phyloP scores from a whole-genome alignment of 2,329 filamentous ascomycete species.

The Elsinoe necatrix region DNA sequence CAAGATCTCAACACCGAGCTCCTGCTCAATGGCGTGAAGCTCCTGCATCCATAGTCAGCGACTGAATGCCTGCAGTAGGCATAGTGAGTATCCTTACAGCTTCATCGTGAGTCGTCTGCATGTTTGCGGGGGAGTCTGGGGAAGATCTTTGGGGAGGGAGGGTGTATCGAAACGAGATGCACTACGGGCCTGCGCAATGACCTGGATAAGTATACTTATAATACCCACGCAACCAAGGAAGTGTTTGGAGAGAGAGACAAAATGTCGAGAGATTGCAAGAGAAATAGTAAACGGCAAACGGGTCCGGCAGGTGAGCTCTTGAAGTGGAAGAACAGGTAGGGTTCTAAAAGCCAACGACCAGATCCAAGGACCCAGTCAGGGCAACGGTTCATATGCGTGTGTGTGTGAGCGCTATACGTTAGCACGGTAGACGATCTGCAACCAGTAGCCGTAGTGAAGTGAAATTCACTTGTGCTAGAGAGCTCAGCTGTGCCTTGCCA shows the following conservation, averaged over 20 bases:
- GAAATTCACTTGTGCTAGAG: not conserved
- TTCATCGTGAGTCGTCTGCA: conserved; percentile 44
- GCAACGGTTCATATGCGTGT: conserved; percentile 6
- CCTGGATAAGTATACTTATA: not conserved
- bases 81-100: conserved; percentile 23
- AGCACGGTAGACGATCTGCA: not conserved
- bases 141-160: not conserved
- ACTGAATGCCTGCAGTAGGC: not conserved
- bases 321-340: not conserved
- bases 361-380: conserved; percentile 2
- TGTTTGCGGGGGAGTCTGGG: conserved; percentile 23
- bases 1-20: conserved; percentile 47
- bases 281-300: conserved; percentile 13
- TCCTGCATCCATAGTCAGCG: conserved; percentile 29
- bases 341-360: not conserved
- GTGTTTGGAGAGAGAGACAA: conserved; percentile 8
- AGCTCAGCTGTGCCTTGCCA: not conserved
- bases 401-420: not conserved
- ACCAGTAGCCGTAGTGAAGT: not conserved
- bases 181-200: not conserved
- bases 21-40: conserved; percentile 40
- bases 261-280: conserved; percentile 5
- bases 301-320: not conserved
- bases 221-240: not conserved
- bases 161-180: conserved; percentile 16